Evolutionary conservation across 306 rosid genomes (phyloP), one percentile per base, ranked within the genome.

Genomic region (Begonia masoniana): DNA sequence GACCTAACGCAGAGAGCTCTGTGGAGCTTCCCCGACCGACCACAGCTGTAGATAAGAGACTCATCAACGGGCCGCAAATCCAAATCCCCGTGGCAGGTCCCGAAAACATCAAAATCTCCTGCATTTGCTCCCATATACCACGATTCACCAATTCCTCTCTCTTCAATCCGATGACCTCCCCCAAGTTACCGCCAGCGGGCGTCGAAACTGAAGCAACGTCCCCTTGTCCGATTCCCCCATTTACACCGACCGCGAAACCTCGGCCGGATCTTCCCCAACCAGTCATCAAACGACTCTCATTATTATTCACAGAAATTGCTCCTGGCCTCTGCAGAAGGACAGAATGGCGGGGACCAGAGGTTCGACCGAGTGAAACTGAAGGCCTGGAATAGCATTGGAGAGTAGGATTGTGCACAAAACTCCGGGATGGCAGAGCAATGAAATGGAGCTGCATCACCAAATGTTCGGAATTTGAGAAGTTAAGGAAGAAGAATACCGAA

Each of bases 1-100:
- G 42, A 73, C 78, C 76, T 50, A 69, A 56, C 58, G 80, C 73
- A 62, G 76, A 75, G 26, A 74, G 76, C 64, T 74, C 67, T 42
- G 50, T 54, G 8, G 65, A 62, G 64, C 61, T 69, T 10, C 61
- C 69, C 60, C 15, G 61, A n/a, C 74, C 69, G 15, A 62, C 54
- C 52, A 69, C 52, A 48, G 74, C 61, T 1, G 69, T 69, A 48
- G 68, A 57, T 9, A 69, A 62, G 41, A 69, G 69, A 62, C 74
- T 69, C 74, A 62, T 69, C 52, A 68, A 53, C 4, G 69, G 68
- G 5, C 31, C 74, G 63, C 61, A 69, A 53, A 69, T 62, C 69
- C 69, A 69, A 6, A 69, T 41, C 56, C 74, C 74, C 13, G 64
- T 62, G 13, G 74, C 74, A 8, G 68, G 68, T 24, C 68, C 74